Conservation (phyloP, 2,329 filamentous ascomycete species). For the Coleophoma cylindrospora region DNA sequence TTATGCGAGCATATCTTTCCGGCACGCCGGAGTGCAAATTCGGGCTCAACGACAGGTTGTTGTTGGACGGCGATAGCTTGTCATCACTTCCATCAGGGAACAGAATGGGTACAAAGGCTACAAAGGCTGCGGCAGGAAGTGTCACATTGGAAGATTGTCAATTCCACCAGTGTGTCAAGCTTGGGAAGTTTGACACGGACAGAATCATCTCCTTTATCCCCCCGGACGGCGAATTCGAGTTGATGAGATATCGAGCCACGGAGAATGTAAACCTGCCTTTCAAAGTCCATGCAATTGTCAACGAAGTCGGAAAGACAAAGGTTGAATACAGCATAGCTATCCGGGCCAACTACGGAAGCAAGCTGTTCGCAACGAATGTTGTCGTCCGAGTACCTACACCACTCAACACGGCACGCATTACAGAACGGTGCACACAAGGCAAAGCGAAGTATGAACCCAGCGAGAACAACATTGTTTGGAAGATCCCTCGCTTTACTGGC, state of each 20-base stretch:
- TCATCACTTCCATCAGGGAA: slow-evolving; percentile 68
- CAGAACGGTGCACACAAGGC: slow-evolving; percentile 87
- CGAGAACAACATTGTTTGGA: slow-evolving; percentile 98
- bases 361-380: slow-evolving; percentile 96
- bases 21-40: slow-evolving; percentile 99
- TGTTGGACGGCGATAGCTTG: slow-evolving; percentile 75
- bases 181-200: slow-evolving; percentile 94
- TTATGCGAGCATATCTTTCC: slow-evolving; percentile 96
- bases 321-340: slow-evolving; percentile 98
- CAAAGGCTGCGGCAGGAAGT: slow-evolving; percentile 89
- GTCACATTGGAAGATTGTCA: slow-evolving; percentile 97
- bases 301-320: slow-evolving; percentile 93
- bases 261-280: slow-evolving; percentile 99
- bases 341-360: slow-evolving; percentile 92
- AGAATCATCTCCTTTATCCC: slow-evolving; percentile 96
- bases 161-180: slow-evolving; percentile 97
- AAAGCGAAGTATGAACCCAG: slow-evolving; percentile 98
- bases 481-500: slow-evolving; percentile 97
- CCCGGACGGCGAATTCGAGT: slow-evolving; percentile 94
- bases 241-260: slow-evolving; percentile 97
- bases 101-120: slow-evolving; percentile 77
- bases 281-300: slow-evolving; percentile 98
- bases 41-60: slow-evolving; percentile 88
- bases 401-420: slow-evolving; percentile 91
- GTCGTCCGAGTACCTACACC: slow-evolving; percentile 91